Evolutionary conservation across 768 basidiomycete species (phyloP).

Genomic region (Phaffia tasmanica): DNA sequence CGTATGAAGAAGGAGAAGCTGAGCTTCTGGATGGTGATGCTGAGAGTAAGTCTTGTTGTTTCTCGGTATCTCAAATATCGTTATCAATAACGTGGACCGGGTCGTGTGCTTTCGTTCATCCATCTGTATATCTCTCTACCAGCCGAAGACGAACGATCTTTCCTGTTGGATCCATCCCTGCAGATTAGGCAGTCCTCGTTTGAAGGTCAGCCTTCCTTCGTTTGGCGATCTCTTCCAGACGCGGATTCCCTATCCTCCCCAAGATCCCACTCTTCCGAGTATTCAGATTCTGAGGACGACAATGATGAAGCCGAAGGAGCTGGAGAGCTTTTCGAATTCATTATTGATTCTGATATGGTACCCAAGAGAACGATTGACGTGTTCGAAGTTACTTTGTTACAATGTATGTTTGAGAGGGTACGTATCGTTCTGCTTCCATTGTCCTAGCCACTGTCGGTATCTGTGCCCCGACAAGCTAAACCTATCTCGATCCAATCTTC

Average conservation of each 20-base stretch:
- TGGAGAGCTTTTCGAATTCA: conserved; percentile 89
- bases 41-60: conserved; percentile 35
- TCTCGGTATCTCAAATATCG: conserved; percentile 10
- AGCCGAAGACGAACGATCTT: conserved; percentile 91
- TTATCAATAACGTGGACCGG: not conserved
- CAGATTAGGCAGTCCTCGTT: conserved; percentile 53
- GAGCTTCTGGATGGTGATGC: conserved; percentile 81
- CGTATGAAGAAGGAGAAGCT: conserved; percentile 94
- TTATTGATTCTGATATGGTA: conserved; percentile 49
- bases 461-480: conserved; percentile 10
- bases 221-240: conserved; percentile 7
- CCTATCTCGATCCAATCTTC: not conserved
- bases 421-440: conserved; percentile 17
- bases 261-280: not conserved
- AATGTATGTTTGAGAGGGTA: conserved; percentile 77
- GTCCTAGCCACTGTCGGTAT: not conserved
- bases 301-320: conserved; percentile 48
- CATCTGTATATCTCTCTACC: conserved; percentile 14
- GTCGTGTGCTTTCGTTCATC: not conserved
- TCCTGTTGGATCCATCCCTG: conserved; percentile 80
- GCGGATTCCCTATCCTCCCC: not conserved
- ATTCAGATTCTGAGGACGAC: conserved; percentile 14
- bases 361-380: conserved; percentile 66
- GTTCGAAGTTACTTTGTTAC: conserved; percentile 88
- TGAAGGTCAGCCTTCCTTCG: conserved; percentile 26